These are phyloP conservation scores for Trichoderma sp. DNA, from an alignment of 2,329 filamentous ascomycete species.

Conservation along the genomic window DNA sequence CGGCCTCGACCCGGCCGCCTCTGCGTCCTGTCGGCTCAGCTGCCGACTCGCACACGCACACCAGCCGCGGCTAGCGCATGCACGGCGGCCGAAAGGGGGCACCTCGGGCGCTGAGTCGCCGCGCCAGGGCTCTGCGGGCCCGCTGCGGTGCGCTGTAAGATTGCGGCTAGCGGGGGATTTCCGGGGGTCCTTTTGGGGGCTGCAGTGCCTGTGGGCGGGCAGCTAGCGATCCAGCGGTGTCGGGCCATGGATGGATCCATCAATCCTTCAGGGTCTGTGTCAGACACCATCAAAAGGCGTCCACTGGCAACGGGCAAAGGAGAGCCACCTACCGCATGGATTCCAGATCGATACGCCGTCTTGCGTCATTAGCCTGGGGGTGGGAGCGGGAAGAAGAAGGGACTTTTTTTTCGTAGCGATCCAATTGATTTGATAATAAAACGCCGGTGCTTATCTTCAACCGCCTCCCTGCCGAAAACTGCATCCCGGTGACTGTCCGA, in stretches of 20 bases:
- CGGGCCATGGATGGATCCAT: not conserved
- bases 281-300: no score
- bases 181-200: conserved; percentile 15
- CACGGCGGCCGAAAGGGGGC: conserved; percentile 1
- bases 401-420: no score
- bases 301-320: no score
- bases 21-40: conserved; percentile 21
- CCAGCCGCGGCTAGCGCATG: conserved; percentile 10
- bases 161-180: conserved; percentile 15
- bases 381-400: not conserved
- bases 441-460: conserved; percentile 11
- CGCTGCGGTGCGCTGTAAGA: conserved; percentile 10
- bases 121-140: not conserved
- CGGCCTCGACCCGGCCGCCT: no score
- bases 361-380: not conserved
- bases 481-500: not conserved
- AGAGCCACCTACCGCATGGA: not conserved
- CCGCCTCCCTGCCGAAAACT: conserved; percentile 2
- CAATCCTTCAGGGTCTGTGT: not conserved
- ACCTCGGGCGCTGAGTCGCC: not conserved
- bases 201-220: not conserved
- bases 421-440: not conserved
- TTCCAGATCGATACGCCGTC: not conserved
- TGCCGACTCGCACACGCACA: conserved; percentile 9
- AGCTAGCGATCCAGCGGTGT: conserved; percentile 21